A percentile compares a stretch with the other conserved stretches of the same genome.
phyloP scores from a whole-genome alignment of 1,139 yeast species.

The Saccharomyces hybrid region DNA sequence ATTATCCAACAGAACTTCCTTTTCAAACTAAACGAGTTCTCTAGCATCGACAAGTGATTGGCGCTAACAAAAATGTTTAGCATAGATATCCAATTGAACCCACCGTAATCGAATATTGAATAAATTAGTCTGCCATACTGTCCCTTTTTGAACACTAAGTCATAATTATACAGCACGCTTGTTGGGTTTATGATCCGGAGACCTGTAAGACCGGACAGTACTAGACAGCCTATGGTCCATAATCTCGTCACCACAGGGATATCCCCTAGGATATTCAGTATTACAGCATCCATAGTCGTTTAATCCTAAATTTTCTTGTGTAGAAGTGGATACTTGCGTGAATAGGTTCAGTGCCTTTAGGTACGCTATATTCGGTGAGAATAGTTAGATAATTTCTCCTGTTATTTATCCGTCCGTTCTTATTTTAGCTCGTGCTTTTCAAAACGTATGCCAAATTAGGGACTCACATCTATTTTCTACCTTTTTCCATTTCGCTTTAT shows the following conservation, averaged over 20 bases:
- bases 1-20: conserved; percentile 25
- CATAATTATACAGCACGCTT: conserved; percentile 24
- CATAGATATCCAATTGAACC: conserved; percentile 19
- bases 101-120: conserved; percentile 27
- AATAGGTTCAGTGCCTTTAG: neutral
- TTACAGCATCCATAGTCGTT: conserved; percentile 22
- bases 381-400: neutral
- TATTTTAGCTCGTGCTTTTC: neutral
- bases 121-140: conserved; percentile 27
- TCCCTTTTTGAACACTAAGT: conserved; percentile 26
- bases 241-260: conserved; percentile 26
- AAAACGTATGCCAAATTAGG: neutral
- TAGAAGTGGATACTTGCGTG: neutral
- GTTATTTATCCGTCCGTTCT: neutral
- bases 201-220: conserved; percentile 20
- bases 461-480: neutral
- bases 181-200: conserved; percentile 20
- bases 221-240: conserved; percentile 27
- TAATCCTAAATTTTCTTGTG: neutral
- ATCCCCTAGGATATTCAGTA: conserved; percentile 23
- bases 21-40: conserved; percentile 21
- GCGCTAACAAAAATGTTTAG: conserved; percentile 21
- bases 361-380: neutral
- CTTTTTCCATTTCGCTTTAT: neutral
- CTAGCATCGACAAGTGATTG: conserved; percentile 21